phyloP scores from a whole-genome alignment of 352 stramenopile genomes.

The Globisporangium perplexum region DNA sequence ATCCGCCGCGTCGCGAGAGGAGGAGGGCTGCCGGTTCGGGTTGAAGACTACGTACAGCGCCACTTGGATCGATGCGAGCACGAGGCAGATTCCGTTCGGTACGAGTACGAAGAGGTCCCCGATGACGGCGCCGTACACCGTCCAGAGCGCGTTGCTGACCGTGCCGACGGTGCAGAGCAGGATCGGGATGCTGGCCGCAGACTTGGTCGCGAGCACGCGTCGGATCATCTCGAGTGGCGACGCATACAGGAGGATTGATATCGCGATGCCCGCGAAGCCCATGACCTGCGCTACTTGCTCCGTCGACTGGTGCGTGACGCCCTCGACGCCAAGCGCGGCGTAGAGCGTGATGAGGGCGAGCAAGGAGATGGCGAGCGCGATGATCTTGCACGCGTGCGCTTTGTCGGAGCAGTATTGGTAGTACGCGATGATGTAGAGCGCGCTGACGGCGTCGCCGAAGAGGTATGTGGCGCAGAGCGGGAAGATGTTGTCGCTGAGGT shows the following conservation, averaged over 20 bases:
- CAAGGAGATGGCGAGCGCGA: background rate
- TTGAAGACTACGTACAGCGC: constrained; percentile 28
- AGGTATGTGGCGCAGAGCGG: constrained; percentile 13
- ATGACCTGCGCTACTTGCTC: constrained; percentile 14
- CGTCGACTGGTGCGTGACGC: constrained; percentile 9
- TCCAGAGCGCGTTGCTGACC: constrained; percentile 31
- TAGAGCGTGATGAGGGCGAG: constrained; percentile 18
- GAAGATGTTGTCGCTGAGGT: constrained; percentile 19
- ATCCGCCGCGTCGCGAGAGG: no score
- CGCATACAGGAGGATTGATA: constrained; percentile 27
- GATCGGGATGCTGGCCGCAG: constrained; percentile 24
- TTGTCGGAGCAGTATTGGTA: constrained; percentile 14
- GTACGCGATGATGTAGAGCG: constrained; percentile 13
- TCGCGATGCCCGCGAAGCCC: constrained; percentile 22
- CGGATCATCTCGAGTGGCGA: constrained; percentile 25
- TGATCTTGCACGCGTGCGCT: constrained; percentile 6
- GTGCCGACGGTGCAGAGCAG: constrained; percentile 19
- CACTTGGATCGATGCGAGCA: constrained; percentile 30
- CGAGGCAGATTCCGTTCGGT: constrained; percentile 29
- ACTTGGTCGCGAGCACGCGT: constrained; percentile 23
- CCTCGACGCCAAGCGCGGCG: constrained; percentile 13
- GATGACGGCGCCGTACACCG: constrained; percentile 24
- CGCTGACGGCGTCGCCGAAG: constrained; percentile 5
- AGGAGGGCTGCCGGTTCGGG: background rate
- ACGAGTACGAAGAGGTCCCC: constrained; percentile 27